Conservation (phyloP, 129 eudicot species). For the Escallonia herrerae region DNA sequence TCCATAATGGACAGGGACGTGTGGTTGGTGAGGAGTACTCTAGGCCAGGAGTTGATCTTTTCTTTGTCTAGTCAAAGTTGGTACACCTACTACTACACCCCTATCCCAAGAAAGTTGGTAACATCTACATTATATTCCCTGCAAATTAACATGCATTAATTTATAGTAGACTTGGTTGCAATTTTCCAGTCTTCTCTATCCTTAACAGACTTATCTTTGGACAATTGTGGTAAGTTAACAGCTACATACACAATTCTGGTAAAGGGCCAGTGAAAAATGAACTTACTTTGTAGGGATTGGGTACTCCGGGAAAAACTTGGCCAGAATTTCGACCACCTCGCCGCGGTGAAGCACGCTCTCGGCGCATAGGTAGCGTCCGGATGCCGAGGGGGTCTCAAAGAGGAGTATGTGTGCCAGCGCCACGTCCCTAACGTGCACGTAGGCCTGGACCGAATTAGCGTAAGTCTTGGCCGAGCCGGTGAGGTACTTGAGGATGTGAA, state of each 20-base stretch:
- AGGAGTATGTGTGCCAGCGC: slow-evolving; percentile 87
- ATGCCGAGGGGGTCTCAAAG: slow-evolving; percentile 66
- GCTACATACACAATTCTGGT: too few species aligned
- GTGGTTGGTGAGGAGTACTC: slow-evolving; percentile 35
- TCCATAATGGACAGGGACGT: slow-evolving; percentile 12
- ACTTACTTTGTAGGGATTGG: slow-evolving; percentile 95
- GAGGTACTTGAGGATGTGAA: slow-evolving; percentile 75
- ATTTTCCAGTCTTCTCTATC: too few species aligned
- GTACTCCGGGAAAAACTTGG: slow-evolving; percentile 82
- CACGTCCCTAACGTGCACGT: slow-evolving; percentile 81
- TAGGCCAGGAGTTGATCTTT: slow-evolving; percentile 9
- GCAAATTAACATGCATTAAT: too few species aligned
- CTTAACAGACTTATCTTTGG: too few species aligned
- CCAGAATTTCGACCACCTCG: slow-evolving; percentile 75
- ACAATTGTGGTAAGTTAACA: too few species aligned
- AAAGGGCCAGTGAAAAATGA: not conserved
- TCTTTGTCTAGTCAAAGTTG: slow-evolving; percentile 1
- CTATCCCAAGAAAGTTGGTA: not conserved
- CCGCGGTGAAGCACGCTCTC: slow-evolving; percentile 92
- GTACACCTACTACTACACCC: slow-evolving; percentile 16
- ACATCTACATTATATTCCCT: too few species aligned
- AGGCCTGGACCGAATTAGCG: slow-evolving; percentile 75
- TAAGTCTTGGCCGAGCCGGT: slow-evolving; percentile 86
- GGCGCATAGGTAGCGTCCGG: slow-evolving; percentile 75
- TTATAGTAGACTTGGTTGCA: too few species aligned